These are phyloP conservation scores for Metschnikowia hibisci DNA, from an alignment of 805 yeast genomes.

Conservation along the genomic window DNA sequence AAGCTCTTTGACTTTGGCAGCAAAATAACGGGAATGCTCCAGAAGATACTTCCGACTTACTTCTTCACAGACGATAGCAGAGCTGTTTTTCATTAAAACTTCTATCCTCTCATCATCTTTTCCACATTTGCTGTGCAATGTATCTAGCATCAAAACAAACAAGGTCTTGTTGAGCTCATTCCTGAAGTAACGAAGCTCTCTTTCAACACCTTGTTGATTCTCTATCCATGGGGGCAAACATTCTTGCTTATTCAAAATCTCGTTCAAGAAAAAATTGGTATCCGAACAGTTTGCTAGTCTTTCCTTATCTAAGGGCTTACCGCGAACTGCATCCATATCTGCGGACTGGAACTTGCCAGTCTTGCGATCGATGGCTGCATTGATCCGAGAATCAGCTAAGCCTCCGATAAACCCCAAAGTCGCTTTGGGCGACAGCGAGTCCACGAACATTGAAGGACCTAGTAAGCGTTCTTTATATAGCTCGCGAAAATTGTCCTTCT, in stretches of 20 bases:
- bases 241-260: conserved; percentile 70
- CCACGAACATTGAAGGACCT: conserved; percentile 50
- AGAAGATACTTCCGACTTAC: neutral
- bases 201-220: conserved; percentile 56
- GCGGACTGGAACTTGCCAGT: conserved; percentile 66
- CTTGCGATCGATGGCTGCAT: conserved; percentile 55
- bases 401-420: conserved; percentile 54
- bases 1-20: conserved; percentile 12
- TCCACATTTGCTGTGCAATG: neutral
- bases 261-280: conserved; percentile 66
- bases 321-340: conserved; percentile 46
- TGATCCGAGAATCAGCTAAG: conserved; percentile 71
- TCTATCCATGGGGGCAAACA: conserved; percentile 90
- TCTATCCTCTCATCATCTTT: neutral
- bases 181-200: conserved; percentile 47
- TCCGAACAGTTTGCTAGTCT: conserved; percentile 64
- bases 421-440: conserved; percentile 38
- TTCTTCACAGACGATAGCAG: neutral
- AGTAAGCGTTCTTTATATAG: conserved; percentile 60
- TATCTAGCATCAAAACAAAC: neutral
- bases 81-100: neutral
- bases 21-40: conserved; percentile 6
- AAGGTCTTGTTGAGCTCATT: conserved; percentile 39
- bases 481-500: conserved; percentile 47
- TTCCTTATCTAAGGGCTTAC: conserved; percentile 52